Evolutionary conservation across 305 asterid species (phyloP).

Genomic region (Fraxinus paxiana): DNA sequence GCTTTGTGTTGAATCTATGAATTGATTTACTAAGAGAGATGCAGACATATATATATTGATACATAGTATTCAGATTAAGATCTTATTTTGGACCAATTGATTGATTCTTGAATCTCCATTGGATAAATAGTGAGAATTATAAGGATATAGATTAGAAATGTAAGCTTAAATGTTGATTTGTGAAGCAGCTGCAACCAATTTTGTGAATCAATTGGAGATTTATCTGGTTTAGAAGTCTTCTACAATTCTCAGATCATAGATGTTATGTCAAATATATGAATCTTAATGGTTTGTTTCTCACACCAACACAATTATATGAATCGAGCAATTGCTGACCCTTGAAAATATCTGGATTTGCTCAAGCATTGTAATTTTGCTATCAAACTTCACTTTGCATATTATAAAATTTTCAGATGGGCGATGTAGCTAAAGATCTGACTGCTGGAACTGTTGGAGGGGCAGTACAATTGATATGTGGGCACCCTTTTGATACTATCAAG

Average conservation of each 20-base stretch:
- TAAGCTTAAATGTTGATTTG: background rate
- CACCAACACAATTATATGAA: background rate
- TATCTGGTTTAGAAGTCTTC: background rate
- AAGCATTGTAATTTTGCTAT: background rate
- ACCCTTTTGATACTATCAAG: slow-evolving; percentile 92
- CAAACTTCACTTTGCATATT: background rate
- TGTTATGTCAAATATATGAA: background rate
- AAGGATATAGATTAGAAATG: background rate
- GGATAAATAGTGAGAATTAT: background rate
- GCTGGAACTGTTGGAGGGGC: slow-evolving; percentile 95
- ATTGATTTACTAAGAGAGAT: background rate
- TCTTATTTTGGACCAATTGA: background rate
- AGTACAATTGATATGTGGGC: slow-evolving; percentile 75
- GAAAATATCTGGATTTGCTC: slow-evolving; percentile 2
- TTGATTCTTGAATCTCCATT: slow-evolving; percentile 1
- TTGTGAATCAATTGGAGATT: background rate
- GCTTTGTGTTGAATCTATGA: slow-evolving; percentile 8
- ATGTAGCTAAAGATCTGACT: slow-evolving; percentile 74
- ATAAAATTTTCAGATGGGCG: slow-evolving; percentile 61
- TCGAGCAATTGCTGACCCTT: background rate
- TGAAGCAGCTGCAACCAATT: background rate
- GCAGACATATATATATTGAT: background rate
- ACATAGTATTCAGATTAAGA: slow-evolving; percentile 4
- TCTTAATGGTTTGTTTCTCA: background rate
- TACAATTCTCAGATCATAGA: background rate